These are phyloP conservation scores for Naganishia liquefaciens DNA, from an alignment of 1,284 basidiomycete genomes.

Conservation along the genomic window DNA sequence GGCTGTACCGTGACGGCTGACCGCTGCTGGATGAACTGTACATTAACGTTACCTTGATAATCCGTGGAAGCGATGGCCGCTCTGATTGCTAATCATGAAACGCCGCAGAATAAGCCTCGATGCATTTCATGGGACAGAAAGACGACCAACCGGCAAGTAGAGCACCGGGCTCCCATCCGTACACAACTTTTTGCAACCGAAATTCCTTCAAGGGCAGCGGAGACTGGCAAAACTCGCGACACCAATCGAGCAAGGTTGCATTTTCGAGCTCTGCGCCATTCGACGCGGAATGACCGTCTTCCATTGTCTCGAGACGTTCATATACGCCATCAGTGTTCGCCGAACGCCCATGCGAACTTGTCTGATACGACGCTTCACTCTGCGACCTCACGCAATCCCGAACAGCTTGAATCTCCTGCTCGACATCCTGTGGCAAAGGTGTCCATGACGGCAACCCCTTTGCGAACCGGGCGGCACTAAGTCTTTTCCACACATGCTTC, in stretches of 20 bases:
- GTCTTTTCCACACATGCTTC: not conserved
- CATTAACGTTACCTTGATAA: slow-evolving; percentile 12
- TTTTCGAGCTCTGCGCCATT: slow-evolving; percentile 4
- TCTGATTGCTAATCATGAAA: slow-evolving; percentile 7
- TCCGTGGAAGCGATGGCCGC: slow-evolving; percentile 18
- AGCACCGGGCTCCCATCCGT: slow-evolving; percentile 8
- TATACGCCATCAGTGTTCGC: not conserved
- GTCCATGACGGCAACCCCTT: slow-evolving; percentile 15
- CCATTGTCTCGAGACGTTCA: not conserved
- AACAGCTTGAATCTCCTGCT: not conserved
- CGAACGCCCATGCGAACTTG: not conserved
- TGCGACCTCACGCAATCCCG: not conserved
- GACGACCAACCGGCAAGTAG: slow-evolving; percentile 6
- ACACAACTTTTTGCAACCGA: slow-evolving; percentile 6
- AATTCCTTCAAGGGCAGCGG: slow-evolving; percentile 19
- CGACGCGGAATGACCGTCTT: slow-evolving; percentile 2
- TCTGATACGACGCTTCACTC: not conserved
- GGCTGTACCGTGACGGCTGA: not conserved
- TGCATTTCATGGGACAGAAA: not conserved
- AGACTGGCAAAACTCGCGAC: slow-evolving; percentile 15
- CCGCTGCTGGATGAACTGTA: not conserved
- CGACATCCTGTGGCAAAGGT: not conserved
- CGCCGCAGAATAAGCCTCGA: not conserved
- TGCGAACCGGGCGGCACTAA: not conserved
- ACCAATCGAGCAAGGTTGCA: slow-evolving; percentile 12